Evolutionary conservation across 495 filamentous ascomycete genomes (phyloP).

Genomic region (Chaetomium cochliodes): DNA sequence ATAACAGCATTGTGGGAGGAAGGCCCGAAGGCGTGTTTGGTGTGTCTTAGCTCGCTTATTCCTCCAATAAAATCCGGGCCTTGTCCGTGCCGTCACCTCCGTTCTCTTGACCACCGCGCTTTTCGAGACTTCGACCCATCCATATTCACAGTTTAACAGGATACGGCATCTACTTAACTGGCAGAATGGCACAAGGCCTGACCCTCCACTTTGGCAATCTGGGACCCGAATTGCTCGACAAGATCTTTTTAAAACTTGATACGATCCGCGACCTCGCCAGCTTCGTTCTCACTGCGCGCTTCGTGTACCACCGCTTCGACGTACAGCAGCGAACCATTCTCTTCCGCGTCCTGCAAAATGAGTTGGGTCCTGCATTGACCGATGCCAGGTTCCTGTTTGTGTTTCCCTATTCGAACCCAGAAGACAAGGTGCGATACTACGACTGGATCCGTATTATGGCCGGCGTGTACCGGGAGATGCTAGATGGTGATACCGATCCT

Average conservation of each 20-base stretch:
- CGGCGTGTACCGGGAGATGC: conserved; percentile 12
- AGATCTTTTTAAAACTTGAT: conserved; percentile 9
- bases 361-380: conserved; percentile 4
- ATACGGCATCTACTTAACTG: too few species aligned
- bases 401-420: conserved; percentile 6
- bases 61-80: too few species aligned
- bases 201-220: background rate
- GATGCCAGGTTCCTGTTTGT: conserved; percentile 17
- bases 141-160: too few species aligned
- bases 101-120: too few species aligned
- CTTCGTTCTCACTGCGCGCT: conserved; percentile 10
- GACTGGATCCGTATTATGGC: conserved; percentile 12
- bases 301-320: conserved; percentile 14
- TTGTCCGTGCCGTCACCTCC: too few species aligned
- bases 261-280: conserved; percentile 13
- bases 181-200: conserved; percentile 10
- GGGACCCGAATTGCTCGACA: conserved; percentile 9
- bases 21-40: too few species aligned
- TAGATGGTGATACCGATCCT: background rate
- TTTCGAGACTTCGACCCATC: too few species aligned
- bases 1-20: too few species aligned
- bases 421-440: background rate
- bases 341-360: conserved; percentile 16
- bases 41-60: too few species aligned
- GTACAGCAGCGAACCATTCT: conserved; percentile 3